Evolutionary conservation across 1,284 basidiomycete species (phyloP).

Genomic region (Leccinum insigne): DNA sequence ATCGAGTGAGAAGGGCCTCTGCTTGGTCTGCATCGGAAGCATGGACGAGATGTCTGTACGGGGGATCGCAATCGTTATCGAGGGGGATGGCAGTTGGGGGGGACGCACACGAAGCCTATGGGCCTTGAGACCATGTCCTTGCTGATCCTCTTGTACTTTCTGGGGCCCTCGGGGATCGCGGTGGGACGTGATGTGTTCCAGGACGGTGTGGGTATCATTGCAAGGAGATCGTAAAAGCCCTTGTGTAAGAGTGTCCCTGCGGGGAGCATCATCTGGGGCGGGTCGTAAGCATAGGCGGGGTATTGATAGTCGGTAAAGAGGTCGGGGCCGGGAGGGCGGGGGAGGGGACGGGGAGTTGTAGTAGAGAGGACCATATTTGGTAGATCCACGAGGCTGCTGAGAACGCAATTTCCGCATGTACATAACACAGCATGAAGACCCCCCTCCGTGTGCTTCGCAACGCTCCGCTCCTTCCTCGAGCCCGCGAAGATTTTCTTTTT

Average conservation of each 20-base stretch:
- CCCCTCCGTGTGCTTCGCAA: conserved; percentile 15
- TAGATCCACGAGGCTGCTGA: neutral
- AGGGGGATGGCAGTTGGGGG: neutral
- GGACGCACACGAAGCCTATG: conserved; percentile 79
- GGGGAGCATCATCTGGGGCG: conserved; percentile 47
- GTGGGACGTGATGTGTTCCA: conserved; percentile 40
- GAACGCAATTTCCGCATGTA: conserved; percentile 39
- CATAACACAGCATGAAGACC: conserved; percentile 12
- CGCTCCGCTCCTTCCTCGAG: conserved; percentile 21
- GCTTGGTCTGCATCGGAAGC: conserved; percentile 93
- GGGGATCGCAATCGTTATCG: conserved; percentile 24
- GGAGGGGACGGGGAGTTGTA: neutral
- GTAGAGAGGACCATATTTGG: conserved; percentile 3
- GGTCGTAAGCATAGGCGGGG: conserved; percentile 30
- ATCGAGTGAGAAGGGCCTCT: conserved; percentile 84
- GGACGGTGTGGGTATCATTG: conserved; percentile 73
- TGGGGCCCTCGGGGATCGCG: conserved; percentile 43
- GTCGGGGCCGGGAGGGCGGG: conserved; percentile 14
- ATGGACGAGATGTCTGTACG: conserved; percentile 84
- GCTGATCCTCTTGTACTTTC: conserved; percentile 68
- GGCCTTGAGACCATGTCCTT: conserved; percentile 88
- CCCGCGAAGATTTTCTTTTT: conserved; percentile 31
- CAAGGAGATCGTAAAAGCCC: conserved; percentile 85
- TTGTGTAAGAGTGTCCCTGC: conserved; percentile 76
- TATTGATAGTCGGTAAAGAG: conserved; percentile 45